Percentiles rank a stretch among this genome's conserved stretches.
Conservation (phyloP, 306 rosid genomes). For the Albizia julibrissin region DNA sequence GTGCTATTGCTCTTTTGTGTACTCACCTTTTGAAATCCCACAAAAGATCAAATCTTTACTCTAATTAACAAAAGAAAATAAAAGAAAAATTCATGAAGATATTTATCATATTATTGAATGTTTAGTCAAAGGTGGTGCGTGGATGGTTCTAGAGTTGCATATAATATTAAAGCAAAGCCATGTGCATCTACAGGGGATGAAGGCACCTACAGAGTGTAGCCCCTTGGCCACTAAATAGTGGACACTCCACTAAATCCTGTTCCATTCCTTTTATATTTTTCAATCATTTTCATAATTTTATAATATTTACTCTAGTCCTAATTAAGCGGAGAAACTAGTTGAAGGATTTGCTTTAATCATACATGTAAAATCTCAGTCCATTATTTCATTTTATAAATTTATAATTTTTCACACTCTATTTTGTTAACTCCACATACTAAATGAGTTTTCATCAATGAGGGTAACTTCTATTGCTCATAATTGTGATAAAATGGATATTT, state of each 20-base stretch:
- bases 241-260: neutral
- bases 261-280: neutral
- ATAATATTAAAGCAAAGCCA: neutral
- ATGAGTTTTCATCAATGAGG: too few species aligned
- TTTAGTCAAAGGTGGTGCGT: neutral
- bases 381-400: too few species aligned
- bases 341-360: too few species aligned
- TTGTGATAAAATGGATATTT: too few species aligned
- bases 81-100: neutral
- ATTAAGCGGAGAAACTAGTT: too few species aligned
- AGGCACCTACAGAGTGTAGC: neutral
- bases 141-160: neutral
- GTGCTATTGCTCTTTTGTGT: neutral
- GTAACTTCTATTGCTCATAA: too few species aligned
- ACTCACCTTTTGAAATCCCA: neutral
- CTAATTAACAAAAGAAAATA: neutral
- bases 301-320: too few species aligned
- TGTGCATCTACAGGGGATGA: neutral
- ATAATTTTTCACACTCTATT: too few species aligned
- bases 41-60: neutral
- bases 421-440: neutral
- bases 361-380: too few species aligned
- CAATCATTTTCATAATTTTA: neutral
- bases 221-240: neutral
- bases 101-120: neutral